These are phyloP conservation scores for Metarhizium humberi DNA, from an alignment of 2,329 filamentous ascomycete genomes.

Conservation along the genomic window DNA sequence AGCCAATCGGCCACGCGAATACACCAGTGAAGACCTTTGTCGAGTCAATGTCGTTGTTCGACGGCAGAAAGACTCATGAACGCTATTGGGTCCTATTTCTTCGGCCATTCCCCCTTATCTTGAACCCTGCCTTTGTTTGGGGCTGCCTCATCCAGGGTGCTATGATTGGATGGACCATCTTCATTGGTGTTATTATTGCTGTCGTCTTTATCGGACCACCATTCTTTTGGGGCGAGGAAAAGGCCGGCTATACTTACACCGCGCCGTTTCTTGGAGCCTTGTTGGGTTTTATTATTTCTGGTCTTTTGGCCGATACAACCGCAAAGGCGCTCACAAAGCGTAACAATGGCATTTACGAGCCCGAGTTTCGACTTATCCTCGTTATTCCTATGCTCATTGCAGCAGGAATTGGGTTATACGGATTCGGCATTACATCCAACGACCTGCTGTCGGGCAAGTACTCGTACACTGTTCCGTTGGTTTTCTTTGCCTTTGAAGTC, in stretches of 20 bases:
- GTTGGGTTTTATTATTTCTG: conserved; percentile 67
- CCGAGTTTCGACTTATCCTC: conserved; percentile 79
- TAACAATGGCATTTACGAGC: conserved; percentile 80
- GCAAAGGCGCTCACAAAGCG: conserved; percentile 60
- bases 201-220: conserved; percentile 73
- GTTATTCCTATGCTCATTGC: conserved; percentile 75
- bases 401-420: conserved; percentile 70
- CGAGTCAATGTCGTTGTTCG: conserved; percentile 60
- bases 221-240: conserved; percentile 70
- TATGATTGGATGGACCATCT: conserved; percentile 91
- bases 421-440: conserved; percentile 67
- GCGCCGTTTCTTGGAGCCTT: conserved; percentile 80
- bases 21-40: conserved; percentile 47
- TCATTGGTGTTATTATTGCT: conserved; percentile 78
- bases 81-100: conserved; percentile 54
- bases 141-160: conserved; percentile 71
- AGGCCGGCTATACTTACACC: conserved; percentile 80
- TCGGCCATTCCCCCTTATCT: conserved; percentile 74
- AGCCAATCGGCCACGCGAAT: conserved; percentile 23
- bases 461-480: conserved; percentile 63
- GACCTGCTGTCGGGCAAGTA: conserved; percentile 47
- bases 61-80: conserved; percentile 74
- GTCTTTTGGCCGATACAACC: conserved; percentile 62
- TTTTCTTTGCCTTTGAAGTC: conserved; percentile 78
- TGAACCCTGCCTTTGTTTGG: conserved; percentile 83